Base-by-base conservation (phyloP, 352 stramenopile species). In the Pythium grandisporangium region DNA sequence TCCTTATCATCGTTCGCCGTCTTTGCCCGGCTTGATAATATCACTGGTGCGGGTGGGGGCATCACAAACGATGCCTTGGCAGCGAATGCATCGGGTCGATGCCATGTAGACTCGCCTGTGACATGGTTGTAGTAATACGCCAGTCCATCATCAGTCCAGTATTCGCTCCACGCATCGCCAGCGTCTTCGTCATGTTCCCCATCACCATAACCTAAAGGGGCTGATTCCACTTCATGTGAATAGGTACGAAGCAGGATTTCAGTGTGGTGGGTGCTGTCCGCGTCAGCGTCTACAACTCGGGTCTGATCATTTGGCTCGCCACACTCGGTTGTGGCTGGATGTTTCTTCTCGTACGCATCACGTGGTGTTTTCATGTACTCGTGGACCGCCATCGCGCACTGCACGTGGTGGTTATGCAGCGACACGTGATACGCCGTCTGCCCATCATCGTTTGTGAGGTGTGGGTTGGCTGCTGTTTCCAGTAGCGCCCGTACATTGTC, bases 71-170 rank as follows among this genome's bases (percentile, higher is more conserved):
- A 24, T 7, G 19, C 20, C 7, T 32, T 34, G 17, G 32, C 20
- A 4, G 19, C 19, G 20, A 38, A 25, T 4, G 24, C 13, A n/a
- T 58, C 23, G 19, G 53, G 54, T 7, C 36, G 42, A 37, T 80
- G 60, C 75, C 75, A 88, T 17, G 60, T 77, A 29, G 75, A 84
- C 13, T 65, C 60, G 10, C 60, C 59, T 1, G 66, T 84, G 24
- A 46, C 14, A 0, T 38, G 36, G 61, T 88, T 85, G 58, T 84
- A 88, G 45, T 63, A 85, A 38, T 82, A 88, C n/a, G 56, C 43
- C 35, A 75, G 51, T 17, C 70, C 62, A 27, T 84, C 70, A 12
- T 75, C 66, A 1, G 69, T 84, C 16, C 46, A 42, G 16, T 44
- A 66, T 53, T 80, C 57, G 1, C 68, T 37, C 74, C 74, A 88